phyloP scores from a whole-genome alignment of 2,329 filamentous ascomycete species.

The Gaeumannomyces tritici region DNA sequence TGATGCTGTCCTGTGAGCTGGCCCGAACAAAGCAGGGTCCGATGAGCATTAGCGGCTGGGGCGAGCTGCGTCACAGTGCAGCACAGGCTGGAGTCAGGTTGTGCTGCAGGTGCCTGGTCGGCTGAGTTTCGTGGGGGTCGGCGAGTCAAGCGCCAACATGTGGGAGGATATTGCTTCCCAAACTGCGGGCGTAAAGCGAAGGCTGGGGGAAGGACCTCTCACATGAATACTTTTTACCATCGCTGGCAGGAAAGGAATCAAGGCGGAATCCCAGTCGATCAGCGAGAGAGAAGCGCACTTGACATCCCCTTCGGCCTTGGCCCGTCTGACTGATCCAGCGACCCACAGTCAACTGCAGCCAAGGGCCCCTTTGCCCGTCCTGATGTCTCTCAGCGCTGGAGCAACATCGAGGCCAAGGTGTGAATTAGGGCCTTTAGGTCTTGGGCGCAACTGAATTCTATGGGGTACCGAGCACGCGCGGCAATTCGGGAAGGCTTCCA shows the following conservation, averaged over 20 bases:
- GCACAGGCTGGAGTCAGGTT: not conserved
- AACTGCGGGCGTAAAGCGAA: not conserved
- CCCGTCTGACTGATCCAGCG: not conserved
- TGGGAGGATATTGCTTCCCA: not conserved
- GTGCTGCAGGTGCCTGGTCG: not conserved
- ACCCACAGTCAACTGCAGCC: not conserved
- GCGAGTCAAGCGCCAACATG: not conserved
- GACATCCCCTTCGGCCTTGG: not conserved
- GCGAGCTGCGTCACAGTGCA: not conserved
- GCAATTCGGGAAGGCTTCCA: not conserved
- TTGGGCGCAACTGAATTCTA: not conserved
- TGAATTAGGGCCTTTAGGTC: not conserved
- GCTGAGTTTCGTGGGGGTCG: not conserved
- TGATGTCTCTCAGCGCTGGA: not conserved
- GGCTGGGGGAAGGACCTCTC: not conserved
- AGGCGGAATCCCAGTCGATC: not conserved
- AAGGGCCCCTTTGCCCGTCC: not conserved
- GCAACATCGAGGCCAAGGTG: not conserved
- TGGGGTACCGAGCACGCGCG: not conserved
- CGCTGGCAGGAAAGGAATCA: not conserved
- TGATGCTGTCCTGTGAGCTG: not conserved
- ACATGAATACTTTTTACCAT: not conserved
- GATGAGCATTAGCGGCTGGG: not conserved
- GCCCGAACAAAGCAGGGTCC: not conserved
- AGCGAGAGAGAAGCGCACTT: not conserved